Evolutionary conservation across 2,329 filamentous ascomycete species (phyloP), one percentile per base, ranked within the genome.

Genomic region (Amesomyces nigricolor): DNA sequence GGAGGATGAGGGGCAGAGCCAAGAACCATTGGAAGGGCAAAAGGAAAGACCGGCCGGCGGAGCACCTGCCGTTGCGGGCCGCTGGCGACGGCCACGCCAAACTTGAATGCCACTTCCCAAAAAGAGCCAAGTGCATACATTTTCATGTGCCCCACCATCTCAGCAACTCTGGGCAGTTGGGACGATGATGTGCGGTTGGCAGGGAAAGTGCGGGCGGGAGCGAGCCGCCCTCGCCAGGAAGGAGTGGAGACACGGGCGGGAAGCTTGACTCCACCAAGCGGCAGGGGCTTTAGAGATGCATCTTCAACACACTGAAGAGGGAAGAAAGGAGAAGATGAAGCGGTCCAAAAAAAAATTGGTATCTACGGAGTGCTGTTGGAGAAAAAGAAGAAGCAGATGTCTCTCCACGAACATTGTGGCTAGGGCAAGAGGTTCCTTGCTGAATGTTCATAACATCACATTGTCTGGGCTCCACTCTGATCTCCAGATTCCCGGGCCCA

Each of bases 41-140:
- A 29, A 14, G 35, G 30, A n/a, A 19, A 38, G 30, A 29, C 38
- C 39, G 30, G 38, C 46, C 30, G 26, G 39, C 52, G 52, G 52
- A 40, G 52, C 44, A 30, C 30, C 22, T 51, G 44, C 37, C 38
- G 43, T 47, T 30, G 39, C 43, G 48, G 53, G 53, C 48, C 43
- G 48, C 39, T 52, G 7, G 30, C 10, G 54, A 48, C 38, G 38
- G 37, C 45, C 37, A 45, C 22, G 29, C 17, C 39, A 56, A 59
- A 26, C 22, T 26, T 26, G 22, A 26, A 59, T 50, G 51, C 48
- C 59, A 61, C 39, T 44, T 58, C 37, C 59, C 51, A 19, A 37
- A 61, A 58, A 51, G 47, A 51, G 59, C 53, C 44, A 55, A 54
- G 51, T 53, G 54, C 50, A 57, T 53, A 14, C 19, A 16, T 29